Evolutionary conservation across 2,329 filamentous ascomycete genomes (phyloP), one percentile per base, ranked within the genome.

Genomic region (Cercospora sojina): DNA sequence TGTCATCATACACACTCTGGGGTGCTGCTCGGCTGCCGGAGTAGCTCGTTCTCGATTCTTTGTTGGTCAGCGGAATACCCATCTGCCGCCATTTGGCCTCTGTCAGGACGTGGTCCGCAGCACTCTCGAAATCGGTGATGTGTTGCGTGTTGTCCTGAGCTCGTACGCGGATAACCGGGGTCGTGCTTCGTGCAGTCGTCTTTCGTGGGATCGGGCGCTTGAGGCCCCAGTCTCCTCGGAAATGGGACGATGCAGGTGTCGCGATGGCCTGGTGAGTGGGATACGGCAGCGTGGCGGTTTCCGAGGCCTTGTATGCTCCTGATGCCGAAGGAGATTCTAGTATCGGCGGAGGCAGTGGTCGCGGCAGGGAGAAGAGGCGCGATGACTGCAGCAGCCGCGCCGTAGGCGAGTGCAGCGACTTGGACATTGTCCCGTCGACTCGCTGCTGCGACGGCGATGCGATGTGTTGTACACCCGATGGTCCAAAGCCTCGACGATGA

Each of bases 181-280:
- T 89, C 6, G 88, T 88, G 62, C 87, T 87, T 20, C 88, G 86
- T 5, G 92, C 93, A 3, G 90, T 88, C 9, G 65, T 60, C 77
- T 90, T 90, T 8, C 90, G 80, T 1, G 94, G 94, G 5, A 98
- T 83, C 1, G 92, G 85, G 64, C 94, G 85, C 82, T 98, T 98
- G 73, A 97, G 82, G 13, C 94, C 94, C 93, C 94, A 98, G 76
- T 98, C 94, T 38, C 94, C 94, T 75, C 87, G 87, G 47, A 84
- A 82, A 25, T 92, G 85, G 7, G 93, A 93, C 18, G 88, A 85
- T 53, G 85, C 81, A 5, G 92, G 90, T 0, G 92, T 93, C 13
- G 90, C 89, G 76, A 98, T 90, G 68, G 93, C 87, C 76, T 95
- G 91, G 77, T 91, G 86, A 61, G 88, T 92, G n/a, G 94, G 94